Conservation (phyloP, 192 early-diverging fungal species). For the Coemansia sp. region DNA sequence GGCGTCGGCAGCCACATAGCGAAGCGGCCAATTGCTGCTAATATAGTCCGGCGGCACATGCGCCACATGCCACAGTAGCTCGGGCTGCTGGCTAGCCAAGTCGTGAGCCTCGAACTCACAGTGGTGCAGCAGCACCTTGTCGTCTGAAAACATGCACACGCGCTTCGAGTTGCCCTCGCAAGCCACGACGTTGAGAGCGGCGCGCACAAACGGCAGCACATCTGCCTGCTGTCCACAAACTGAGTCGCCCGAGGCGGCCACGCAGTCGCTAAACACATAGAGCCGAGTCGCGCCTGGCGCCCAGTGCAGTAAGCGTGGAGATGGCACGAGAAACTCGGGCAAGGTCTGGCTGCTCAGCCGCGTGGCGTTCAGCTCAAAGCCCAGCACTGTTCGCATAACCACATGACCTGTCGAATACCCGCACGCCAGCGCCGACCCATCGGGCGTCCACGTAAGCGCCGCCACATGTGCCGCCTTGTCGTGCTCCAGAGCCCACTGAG, state of each 20-base stretch:
- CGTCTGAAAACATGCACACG: conserved; percentile 45
- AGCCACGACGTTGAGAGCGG: conserved; percentile 15
- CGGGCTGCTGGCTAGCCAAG: conserved; percentile 11
- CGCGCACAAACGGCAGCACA: conserved; percentile 38
- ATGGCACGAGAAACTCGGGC: background rate
- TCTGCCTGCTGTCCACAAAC: conserved; percentile 16
- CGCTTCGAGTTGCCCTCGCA: conserved; percentile 39
- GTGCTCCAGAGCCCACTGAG: background rate
- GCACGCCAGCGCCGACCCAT: conserved; percentile 38
- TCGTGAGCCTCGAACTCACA: conserved; percentile 16
- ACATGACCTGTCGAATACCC: conserved; percentile 44
- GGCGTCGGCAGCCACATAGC: conserved; percentile 65
- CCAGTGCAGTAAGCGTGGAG: conserved; percentile 21
- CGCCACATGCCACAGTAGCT: conserved; percentile 34
- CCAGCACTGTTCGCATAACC: conserved; percentile 27
- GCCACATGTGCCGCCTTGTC: conserved; percentile 11
- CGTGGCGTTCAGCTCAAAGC: conserved; percentile 38
- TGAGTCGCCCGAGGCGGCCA: background rate
- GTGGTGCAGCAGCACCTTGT: conserved; percentile 36
- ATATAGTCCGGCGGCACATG: conserved; percentile 39
- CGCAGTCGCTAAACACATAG: conserved; percentile 10
- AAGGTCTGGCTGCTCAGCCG: conserved; percentile 11
- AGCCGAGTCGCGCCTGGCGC: conserved; percentile 19
- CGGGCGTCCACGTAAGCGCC: conserved; percentile 32
- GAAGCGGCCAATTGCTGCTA: conserved; percentile 28